Evolutionary conservation across 2,329 filamentous ascomycete species (phyloP).

Genomic region (Aspergillus ibericus): DNA sequence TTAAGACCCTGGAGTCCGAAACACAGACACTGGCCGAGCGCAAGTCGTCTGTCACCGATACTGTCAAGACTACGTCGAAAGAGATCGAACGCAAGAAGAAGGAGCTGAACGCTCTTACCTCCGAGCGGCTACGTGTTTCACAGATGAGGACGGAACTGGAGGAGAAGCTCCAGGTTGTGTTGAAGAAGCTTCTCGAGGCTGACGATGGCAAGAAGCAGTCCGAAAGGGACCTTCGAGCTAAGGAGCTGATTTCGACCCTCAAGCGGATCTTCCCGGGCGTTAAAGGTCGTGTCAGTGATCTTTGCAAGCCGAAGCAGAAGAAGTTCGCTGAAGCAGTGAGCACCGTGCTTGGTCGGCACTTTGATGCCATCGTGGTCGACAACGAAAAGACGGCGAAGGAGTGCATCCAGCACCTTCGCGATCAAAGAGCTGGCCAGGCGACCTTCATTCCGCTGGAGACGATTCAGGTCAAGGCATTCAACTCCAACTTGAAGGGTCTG

Average conservation of each 20-base stretch:
- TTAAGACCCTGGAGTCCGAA: slow-evolving; percentile 73
- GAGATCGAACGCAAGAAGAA: slow-evolving; percentile 90
- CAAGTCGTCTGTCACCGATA: slow-evolving; percentile 61
- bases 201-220: slow-evolving; percentile 83
- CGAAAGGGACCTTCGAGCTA: slow-evolving; percentile 74
- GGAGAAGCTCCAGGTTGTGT: slow-evolving; percentile 81
- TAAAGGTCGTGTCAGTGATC: slow-evolving; percentile 81
- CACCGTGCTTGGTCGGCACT: slow-evolving; percentile 86
- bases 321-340: slow-evolving; percentile 93
- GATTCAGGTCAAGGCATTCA: slow-evolving; percentile 89
- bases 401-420: slow-evolving; percentile 91
- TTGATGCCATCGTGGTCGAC: slow-evolving; percentile 92
- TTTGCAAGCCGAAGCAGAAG: slow-evolving; percentile 95
- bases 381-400: slow-evolving; percentile 91
- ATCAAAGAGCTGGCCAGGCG: slow-evolving; percentile 81
- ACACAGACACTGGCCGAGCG: slow-evolving; percentile 68
- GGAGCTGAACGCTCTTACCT: slow-evolving; percentile 80
- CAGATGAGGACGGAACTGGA: slow-evolving; percentile 86
- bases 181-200: slow-evolving; percentile 78
- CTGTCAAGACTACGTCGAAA: slow-evolving; percentile 66
- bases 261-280: slow-evolving; percentile 92
- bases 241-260: slow-evolving; percentile 80
- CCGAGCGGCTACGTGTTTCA: slow-evolving; percentile 76
- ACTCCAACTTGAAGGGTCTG: slow-evolving; percentile 86
- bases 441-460: slow-evolving; percentile 97